A percentile compares a stretch with the other conserved stretches of the same genome.
These are phyloP conservation scores for Chiua sp. DNA, from an alignment of 1,284 basidiomycete genomes.

Conservation along the genomic window DNA sequence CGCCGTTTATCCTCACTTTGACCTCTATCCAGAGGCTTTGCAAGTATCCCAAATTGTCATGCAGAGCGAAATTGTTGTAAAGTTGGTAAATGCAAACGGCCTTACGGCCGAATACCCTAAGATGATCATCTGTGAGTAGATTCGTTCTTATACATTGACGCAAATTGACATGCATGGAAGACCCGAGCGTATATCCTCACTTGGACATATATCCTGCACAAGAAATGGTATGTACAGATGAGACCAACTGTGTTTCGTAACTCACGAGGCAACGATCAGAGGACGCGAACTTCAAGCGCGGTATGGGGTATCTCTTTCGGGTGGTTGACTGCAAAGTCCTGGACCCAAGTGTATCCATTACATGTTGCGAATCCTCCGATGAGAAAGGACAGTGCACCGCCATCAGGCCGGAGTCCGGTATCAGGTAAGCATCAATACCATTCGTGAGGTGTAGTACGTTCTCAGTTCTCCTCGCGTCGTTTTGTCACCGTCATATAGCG, in stretches of 20 bases:
- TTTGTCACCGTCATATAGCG: too few relatives aligned
- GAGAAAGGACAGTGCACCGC: neutral
- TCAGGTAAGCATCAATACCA: slow-evolving; percentile 8
- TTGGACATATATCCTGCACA: slow-evolving; percentile 50
- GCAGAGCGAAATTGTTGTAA: slow-evolving; percentile 2
- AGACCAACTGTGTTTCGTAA: neutral
- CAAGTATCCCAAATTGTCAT: slow-evolving; percentile 4
- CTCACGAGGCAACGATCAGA: slow-evolving; percentile 18
- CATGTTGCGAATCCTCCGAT: slow-evolving; percentile 6
- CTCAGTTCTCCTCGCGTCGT: neutral
- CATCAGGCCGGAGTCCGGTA: neutral
- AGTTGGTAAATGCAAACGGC: slow-evolving; percentile 6
- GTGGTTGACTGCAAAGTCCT: slow-evolving; percentile 27
- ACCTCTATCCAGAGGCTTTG: slow-evolving; percentile 30
- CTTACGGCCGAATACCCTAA: slow-evolving; percentile 37
- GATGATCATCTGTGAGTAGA: slow-evolving; percentile 40
- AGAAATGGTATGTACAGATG: slow-evolving; percentile 11
- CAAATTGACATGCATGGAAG: slow-evolving; percentile 31
- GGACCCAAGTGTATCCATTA: slow-evolving; percentile 27
- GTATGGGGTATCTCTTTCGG: slow-evolving; percentile 27
- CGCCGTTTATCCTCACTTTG: slow-evolving; percentile 35
- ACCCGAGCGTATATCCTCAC: slow-evolving; percentile 48
- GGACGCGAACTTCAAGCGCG: neutral
- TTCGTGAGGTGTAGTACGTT: neutral
- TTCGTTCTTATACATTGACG: neutral